Evolutionary conservation across 371 early-diverging fungal species (phyloP).

Genomic region (Mucor irregularis): DNA sequence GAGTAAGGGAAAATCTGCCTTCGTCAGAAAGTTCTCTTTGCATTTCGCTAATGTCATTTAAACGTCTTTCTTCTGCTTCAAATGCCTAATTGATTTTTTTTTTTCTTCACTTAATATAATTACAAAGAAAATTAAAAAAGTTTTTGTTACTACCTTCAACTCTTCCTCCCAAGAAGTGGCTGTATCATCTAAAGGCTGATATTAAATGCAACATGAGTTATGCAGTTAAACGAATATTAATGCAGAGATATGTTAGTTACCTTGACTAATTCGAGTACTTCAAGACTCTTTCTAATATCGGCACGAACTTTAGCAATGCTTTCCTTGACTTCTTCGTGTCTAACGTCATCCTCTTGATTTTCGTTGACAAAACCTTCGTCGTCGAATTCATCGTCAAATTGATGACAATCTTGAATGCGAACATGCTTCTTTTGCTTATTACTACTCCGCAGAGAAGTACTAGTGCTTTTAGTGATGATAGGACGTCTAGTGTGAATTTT

Average conservation of each 20-base stretch:
- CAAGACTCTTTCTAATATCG: constrained; percentile 57
- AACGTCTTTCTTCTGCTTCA: constrained; percentile 36
- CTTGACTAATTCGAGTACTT: constrained; percentile 53
- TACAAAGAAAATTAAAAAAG: no score
- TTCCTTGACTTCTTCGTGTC: constrained; percentile 49
- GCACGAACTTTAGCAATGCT: constrained; percentile 65
- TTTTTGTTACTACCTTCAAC: constrained; percentile 33
- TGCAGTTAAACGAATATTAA: background rate
- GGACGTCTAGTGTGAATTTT: constrained; percentile 10
- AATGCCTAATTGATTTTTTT: constrained; percentile 27
- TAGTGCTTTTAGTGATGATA: constrained; percentile 22
- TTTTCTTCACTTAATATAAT: no score
- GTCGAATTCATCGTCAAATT: constrained; percentile 14
- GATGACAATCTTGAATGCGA: constrained; percentile 3
- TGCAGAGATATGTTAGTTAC: no score
- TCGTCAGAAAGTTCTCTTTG: constrained; percentile 37
- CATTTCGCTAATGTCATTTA: constrained; percentile 25
- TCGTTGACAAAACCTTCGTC: constrained; percentile 30
- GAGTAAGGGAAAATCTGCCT: constrained; percentile 30
- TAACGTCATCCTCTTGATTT: constrained; percentile 31
- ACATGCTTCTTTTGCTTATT: constrained; percentile 4
- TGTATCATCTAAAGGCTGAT: constrained; percentile 40
- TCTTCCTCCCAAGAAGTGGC: constrained; percentile 41
- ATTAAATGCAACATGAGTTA: background rate
- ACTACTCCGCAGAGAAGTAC: constrained; percentile 2